phyloP scores from a whole-genome alignment of 148 eudicot species.

The Fallopia convolvulus region DNA sequence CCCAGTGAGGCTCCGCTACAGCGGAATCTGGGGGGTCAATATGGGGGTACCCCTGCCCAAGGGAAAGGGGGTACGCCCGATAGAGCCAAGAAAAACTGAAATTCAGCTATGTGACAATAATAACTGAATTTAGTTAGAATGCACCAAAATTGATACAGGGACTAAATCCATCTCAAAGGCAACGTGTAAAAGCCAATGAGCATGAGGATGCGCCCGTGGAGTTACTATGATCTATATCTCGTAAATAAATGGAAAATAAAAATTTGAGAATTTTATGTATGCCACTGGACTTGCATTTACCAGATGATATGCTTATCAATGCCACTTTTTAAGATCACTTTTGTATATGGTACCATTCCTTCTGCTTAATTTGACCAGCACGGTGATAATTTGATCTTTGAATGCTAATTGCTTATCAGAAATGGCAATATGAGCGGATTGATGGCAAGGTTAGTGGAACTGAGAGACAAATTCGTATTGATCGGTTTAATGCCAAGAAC shows the following conservation, averaged over 20 bases:
- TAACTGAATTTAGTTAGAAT: too few relatives aligned
- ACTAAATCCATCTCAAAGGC: too few relatives aligned
- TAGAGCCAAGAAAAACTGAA: too few relatives aligned
- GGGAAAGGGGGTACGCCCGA: too few relatives aligned
- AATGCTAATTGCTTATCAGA: slow-evolving; percentile 29
- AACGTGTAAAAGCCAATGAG: too few relatives aligned
- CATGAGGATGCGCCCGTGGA: neutral
- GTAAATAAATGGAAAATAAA: neutral
- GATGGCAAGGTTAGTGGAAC: slow-evolving; percentile 97
- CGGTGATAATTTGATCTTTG: neutral
- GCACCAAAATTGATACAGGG: too few relatives aligned
- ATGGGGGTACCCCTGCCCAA: too few relatives aligned
- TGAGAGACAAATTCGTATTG: slow-evolving; percentile 94
- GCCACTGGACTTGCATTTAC: neutral
- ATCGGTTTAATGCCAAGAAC: slow-evolving; percentile 86
- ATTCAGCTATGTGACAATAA: too few relatives aligned
- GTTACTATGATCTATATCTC: neutral
- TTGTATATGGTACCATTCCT: neutral
- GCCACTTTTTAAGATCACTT: neutral
- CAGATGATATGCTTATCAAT: neutral
- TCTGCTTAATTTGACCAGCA: slow-evolving; percentile 6
- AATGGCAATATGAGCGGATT: slow-evolving; percentile 93
- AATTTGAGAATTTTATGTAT: neutral
- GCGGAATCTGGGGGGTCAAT: too few relatives aligned
- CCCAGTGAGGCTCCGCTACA: too few relatives aligned